A percentile compares a stretch with the other conserved stretches of the same genome.
phyloP scores from a whole-genome alignment of 192 early-diverging fungal genomes.

The Linnemannia exigua region DNA sequence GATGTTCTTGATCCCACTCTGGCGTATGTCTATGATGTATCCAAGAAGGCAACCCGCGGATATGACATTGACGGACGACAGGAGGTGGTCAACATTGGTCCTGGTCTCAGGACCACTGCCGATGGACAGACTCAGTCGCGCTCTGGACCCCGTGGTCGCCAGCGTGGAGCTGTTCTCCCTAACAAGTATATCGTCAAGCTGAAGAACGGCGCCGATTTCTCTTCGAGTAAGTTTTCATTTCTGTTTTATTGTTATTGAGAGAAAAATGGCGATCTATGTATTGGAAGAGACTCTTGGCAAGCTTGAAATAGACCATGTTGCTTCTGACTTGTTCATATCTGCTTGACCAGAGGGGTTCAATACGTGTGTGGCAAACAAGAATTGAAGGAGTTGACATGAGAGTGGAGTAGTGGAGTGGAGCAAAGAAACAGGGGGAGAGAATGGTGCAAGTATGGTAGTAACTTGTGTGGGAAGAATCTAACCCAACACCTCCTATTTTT shows the following conservation, averaged over 20 bases:
- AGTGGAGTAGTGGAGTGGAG: background rate
- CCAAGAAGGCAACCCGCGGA: constrained; percentile 35
- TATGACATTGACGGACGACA: constrained; percentile 46
- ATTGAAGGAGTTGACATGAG: background rate
- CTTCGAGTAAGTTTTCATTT: constrained; percentile 25
- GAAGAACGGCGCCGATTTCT: constrained; percentile 42
- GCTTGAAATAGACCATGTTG: background rate
- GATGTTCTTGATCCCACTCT: background rate
- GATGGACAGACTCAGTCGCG: constrained; percentile 38
- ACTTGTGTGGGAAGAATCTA: background rate
- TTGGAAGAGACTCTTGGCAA: background rate
- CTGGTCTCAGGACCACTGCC: constrained; percentile 29
- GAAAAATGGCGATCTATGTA: background rate
- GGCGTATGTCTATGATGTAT: constrained; percentile 27
- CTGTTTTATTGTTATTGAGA: background rate
- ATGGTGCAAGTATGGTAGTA: background rate
- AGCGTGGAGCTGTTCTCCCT: constrained; percentile 46
- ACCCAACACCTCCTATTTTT: constrained; percentile 14
- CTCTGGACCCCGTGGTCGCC: constrained; percentile 42
- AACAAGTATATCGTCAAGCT: constrained; percentile 50
- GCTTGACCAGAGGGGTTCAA: too few relatives aligned
- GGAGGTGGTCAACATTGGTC: constrained; percentile 48
- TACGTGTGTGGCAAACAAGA: too few relatives aligned
- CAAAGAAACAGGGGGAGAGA: background rate
- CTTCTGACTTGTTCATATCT: background rate